A percentile compares a stretch with the other conserved stretches of the same genome.
phyloP scores from a whole-genome alignment of 2,329 filamentous ascomycete genomes.

The Cladosporium sp. region DNA sequence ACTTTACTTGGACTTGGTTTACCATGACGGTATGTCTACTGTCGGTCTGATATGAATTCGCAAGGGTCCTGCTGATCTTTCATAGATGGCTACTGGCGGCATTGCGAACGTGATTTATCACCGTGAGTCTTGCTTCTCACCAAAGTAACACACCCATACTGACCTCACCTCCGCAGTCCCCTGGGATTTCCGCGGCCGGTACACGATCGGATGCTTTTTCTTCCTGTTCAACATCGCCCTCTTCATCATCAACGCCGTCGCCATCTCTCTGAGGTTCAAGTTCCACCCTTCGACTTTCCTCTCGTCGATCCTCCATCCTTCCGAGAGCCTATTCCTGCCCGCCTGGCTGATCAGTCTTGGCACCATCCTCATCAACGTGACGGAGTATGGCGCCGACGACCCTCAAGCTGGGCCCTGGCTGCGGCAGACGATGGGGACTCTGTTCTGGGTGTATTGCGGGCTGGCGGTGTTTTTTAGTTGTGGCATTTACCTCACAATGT shows the following conservation, averaged over 20 bases:
- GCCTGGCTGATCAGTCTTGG: conserved; percentile 64
- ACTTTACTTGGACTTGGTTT: conserved; percentile 75
- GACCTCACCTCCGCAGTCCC: conserved; percentile 28
- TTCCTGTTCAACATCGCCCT: conserved; percentile 50
- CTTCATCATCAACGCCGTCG: conserved; percentile 64
- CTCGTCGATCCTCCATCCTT: conserved; percentile 68
- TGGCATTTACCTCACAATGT: conserved; percentile 69
- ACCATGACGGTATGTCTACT: conserved; percentile 47
- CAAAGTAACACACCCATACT: background rate
- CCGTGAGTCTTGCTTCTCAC: conserved; percentile 38
- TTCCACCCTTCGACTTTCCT: conserved; percentile 65
- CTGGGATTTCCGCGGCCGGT: conserved; percentile 41
- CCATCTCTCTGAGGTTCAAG: conserved; percentile 65
- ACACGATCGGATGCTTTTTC: conserved; percentile 44
- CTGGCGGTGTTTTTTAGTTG: conserved; percentile 64
- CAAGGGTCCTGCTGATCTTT: conserved; percentile 34
- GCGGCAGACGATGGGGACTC: conserved; percentile 52
- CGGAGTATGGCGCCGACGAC: conserved; percentile 60
- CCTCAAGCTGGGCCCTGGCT: conserved; percentile 53
- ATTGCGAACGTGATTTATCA: conserved; percentile 53
- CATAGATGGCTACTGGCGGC: conserved; percentile 55
- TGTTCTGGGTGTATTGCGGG: conserved; percentile 71
- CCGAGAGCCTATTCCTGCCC: conserved; percentile 73
- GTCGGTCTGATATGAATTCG: background rate
- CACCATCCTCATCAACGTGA: conserved; percentile 59